Evolutionary conservation across 148 eudicot species (phyloP).

Genomic region (Mesembryanthemum crystallinum): DNA sequence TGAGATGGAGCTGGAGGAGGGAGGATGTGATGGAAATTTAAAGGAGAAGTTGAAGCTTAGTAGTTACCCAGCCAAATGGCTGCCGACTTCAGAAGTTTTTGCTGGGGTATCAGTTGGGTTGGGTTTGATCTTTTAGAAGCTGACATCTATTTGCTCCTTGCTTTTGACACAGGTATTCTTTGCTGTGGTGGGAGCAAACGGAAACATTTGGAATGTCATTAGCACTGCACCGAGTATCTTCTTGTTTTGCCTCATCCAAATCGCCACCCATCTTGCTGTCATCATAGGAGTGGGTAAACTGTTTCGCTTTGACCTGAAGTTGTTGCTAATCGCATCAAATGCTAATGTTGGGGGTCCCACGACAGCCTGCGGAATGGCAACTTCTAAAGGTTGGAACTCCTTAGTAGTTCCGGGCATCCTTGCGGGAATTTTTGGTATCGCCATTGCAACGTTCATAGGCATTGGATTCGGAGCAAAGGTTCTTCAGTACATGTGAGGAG

Average conservation of each 20-base stretch:
- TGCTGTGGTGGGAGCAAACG: constrained; percentile 80
- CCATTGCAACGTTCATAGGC: constrained; percentile 88
- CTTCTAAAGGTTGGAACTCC: constrained; percentile 87
- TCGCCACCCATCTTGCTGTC: constrained; percentile 70
- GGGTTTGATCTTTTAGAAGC: background rate
- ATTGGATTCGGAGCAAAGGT: constrained; percentile 64
- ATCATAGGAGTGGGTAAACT: constrained; percentile 78
- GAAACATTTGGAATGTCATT: constrained; percentile 72
- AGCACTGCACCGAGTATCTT: constrained; percentile 85
- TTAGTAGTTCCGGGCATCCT: constrained; percentile 83
- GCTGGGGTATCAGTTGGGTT: no score
- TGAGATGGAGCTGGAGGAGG: no score
- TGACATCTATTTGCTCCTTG: constrained; percentile 8
- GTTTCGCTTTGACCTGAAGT: constrained; percentile 53
- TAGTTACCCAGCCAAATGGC: no score
- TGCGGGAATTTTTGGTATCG: constrained; percentile 86
- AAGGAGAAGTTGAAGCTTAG: no score
- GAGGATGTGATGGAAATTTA: no score
- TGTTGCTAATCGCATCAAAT: constrained; percentile 75
- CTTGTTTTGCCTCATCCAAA: constrained; percentile 70
- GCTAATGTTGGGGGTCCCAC: constrained; percentile 97
- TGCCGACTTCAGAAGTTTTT: no score
- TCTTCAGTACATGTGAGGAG: constrained; percentile 53
- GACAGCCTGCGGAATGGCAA: constrained; percentile 98
- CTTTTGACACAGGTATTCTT: constrained; percentile 63